A percentile compares a stretch with the other conserved stretches of the same genome.
These are phyloP conservation scores for Yamadazyma dendronema DNA, from an alignment of 1,139 yeast species.

Conservation along the genomic window DNA sequence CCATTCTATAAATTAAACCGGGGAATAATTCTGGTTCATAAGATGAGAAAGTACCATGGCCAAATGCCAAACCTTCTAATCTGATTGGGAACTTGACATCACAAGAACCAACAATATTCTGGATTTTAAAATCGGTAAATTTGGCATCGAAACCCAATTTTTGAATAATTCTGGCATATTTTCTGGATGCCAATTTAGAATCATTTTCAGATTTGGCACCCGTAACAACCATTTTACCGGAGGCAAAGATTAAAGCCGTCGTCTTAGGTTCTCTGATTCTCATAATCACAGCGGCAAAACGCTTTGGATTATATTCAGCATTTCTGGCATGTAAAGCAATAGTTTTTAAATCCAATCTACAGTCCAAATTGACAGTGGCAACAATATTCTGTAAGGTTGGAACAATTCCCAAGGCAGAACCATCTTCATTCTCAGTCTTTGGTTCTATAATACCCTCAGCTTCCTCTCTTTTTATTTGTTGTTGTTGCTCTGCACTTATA, in stretches of 20 bases:
- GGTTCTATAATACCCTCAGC: conserved; percentile 36
- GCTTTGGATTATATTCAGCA: conserved; percentile 96
- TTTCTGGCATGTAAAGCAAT: conserved; percentile 98
- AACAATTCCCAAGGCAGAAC: conserved; percentile 86
- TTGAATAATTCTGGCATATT: conserved; percentile 96
- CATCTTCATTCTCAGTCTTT: conserved; percentile 55
- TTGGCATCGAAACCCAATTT: conserved; percentile 95
- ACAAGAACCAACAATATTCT: conserved; percentile 97
- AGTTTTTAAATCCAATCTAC: conserved; percentile 92
- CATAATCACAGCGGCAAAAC: conserved; percentile 99
- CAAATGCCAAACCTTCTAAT: conserved; percentile 94
- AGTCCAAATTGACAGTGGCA: conserved; percentile 95
- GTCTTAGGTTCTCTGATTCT: conserved; percentile 99
- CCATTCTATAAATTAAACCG: conserved; percentile 98
- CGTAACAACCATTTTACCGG: conserved; percentile 99
- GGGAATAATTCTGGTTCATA: conserved; percentile 99
- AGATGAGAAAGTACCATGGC: conserved; percentile 98
- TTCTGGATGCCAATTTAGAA: conserved; percentile 93
- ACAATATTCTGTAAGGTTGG: conserved; percentile 97
- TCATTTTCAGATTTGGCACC: conserved; percentile 99
- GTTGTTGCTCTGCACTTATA: conserved; percentile 27
- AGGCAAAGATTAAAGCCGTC: conserved; percentile 95
- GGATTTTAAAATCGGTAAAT: conserved; percentile 95
- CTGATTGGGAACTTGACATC: conserved; percentile 98
- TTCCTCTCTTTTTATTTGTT: conserved; percentile 26